Conservation (phyloP, 2,329 filamentous ascomycete species). For the Chaetomium olivaceum region DNA sequence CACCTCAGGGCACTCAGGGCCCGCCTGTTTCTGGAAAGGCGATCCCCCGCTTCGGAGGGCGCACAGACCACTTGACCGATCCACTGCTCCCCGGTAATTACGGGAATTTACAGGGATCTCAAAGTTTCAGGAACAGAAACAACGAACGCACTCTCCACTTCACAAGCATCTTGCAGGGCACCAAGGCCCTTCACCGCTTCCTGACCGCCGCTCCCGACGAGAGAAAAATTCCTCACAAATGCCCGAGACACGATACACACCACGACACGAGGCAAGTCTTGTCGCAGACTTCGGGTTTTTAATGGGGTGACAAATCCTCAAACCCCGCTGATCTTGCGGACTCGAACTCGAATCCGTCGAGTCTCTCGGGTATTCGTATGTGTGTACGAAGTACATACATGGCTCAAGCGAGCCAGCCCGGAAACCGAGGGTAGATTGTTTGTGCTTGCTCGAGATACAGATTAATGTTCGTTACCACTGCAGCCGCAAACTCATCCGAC, state of each 20-base stretch:
- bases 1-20: too few relatives aligned
- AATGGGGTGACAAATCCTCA: not conserved
- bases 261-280: constrained; percentile 1
- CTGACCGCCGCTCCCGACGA: not conserved
- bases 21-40: constrained; percentile 19
- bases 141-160: constrained; percentile 2
- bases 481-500: not conserved
- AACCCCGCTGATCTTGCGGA: not conserved
- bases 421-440: not conserved
- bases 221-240: not conserved
- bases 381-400: not conserved
- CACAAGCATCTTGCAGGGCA: not conserved
- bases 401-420: too few relatives aligned
- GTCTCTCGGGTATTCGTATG: not conserved
- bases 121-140: constrained; percentile 28
- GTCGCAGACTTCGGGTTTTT: not conserved
- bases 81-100: constrained; percentile 12
- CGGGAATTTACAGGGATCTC: constrained; percentile 16
- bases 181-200: constrained; percentile 8
- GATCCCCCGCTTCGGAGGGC: constrained; percentile 8
- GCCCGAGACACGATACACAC: not conserved
- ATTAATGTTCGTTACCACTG: too few relatives aligned
- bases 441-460: not conserved
- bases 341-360: constrained; percentile 3
- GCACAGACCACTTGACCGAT: not conserved